Conservation (phyloP, 2,329 filamentous ascomycete genomes). For the Fusarium tanahbumbuense region DNA sequence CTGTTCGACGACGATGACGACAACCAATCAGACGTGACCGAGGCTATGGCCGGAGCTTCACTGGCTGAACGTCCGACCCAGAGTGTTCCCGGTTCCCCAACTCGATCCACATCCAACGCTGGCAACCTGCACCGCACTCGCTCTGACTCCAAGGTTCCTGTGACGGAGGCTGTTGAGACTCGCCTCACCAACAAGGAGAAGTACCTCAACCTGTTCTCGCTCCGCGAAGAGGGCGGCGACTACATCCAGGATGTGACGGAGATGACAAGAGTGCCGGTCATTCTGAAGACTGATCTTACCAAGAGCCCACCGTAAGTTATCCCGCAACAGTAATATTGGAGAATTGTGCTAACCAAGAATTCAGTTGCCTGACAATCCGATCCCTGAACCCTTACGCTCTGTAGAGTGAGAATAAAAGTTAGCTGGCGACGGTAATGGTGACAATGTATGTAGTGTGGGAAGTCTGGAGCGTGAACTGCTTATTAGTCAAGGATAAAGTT, state of each 20-base stretch:
- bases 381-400: conserved; percentile 83
- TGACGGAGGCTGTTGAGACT: conserved; percentile 78
- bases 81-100: conserved; percentile 92
- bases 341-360: conserved; percentile 38
- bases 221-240: conserved; percentile 92
- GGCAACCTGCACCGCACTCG: conserved; percentile 85
- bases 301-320: conserved; percentile 98
- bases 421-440: conserved; percentile 15
- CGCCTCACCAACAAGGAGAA: conserved; percentile 95
- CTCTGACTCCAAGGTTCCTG: conserved; percentile 91
- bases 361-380: conserved; percentile 83
- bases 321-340: neutral
- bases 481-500: conserved; percentile 14
- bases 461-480: conserved; percentile 20
- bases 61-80: conserved; percentile 90
- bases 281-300: conserved; percentile 95
- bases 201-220: conserved; percentile 88
- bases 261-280: conserved; percentile 97
- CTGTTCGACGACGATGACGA: conserved; percentile 95
- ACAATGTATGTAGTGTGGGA: conserved; percentile 13
- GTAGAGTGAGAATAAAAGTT: conserved; percentile 49
- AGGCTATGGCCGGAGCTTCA: conserved; percentile 91
- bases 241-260: conserved; percentile 98
- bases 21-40: conserved; percentile 87
- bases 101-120: conserved; percentile 75